These are phyloP conservation scores for Fusarium tjaetaba DNA, from an alignment of 2,329 filamentous ascomycete genomes.

Conservation along the genomic window DNA sequence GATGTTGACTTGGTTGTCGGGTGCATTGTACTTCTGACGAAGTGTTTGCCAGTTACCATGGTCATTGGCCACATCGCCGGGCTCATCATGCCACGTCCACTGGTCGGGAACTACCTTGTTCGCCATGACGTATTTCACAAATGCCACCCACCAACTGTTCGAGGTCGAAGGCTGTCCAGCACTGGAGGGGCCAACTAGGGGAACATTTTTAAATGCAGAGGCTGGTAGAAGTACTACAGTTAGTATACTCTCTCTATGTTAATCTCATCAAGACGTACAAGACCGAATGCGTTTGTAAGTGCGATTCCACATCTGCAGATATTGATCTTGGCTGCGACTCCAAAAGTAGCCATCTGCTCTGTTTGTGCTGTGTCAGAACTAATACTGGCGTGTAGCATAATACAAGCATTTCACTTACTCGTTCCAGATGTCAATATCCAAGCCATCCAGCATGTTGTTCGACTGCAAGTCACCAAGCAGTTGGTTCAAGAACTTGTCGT, in stretches of 20 bases:
- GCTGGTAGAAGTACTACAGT: background rate
- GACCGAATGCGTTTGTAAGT: background rate
- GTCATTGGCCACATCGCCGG: background rate
- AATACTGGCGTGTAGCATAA: background rate
- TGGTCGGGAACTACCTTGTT: background rate
- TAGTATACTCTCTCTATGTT: background rate
- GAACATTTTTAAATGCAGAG: background rate
- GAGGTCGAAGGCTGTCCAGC: background rate
- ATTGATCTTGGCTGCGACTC: background rate
- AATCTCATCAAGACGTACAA: background rate
- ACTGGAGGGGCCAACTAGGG: background rate
- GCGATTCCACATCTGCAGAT: background rate
- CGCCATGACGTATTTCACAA: background rate
- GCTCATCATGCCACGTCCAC: background rate
- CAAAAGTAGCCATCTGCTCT: background rate
- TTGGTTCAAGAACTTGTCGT: background rate
- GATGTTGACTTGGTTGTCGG: constrained; percentile 1
- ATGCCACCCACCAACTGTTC: constrained; percentile 1
- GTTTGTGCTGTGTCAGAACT: background rate
- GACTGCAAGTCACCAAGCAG: background rate
- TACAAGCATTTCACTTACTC: background rate
- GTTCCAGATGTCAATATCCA: constrained; percentile 3
- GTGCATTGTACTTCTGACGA: background rate
- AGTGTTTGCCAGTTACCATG: background rate
- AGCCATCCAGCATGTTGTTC: background rate